Percentiles rank a stretch among this genome's conserved stretches.
Evolutionary conservation across 1,139 yeast genomes (phyloP).

Genomic region (Scheffersomyces illinoinensis): DNA sequence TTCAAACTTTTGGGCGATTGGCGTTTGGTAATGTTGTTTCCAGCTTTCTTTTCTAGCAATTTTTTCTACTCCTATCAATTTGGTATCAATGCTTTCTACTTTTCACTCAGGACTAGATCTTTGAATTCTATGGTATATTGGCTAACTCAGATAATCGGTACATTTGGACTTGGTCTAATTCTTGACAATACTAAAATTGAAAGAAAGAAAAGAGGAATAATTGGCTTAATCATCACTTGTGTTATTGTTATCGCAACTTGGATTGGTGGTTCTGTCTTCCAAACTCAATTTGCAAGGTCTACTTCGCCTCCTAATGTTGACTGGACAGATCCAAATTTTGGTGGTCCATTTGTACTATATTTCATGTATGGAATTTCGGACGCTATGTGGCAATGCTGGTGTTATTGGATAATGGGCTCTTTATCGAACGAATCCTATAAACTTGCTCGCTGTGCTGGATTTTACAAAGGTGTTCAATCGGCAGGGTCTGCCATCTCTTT

Average conservation of each 20-base stretch:
- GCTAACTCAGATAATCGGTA: conserved; percentile 10
- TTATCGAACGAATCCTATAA: conserved; percentile 10
- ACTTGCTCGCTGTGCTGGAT: conserved; percentile 10
- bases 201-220: conserved; percentile 7
- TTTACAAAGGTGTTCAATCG: conserved; percentile 11
- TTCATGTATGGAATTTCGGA: conserved; percentile 10
- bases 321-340: conserved; percentile 8
- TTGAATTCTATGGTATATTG: conserved; percentile 11
- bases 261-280: conserved; percentile 10
- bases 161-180: conserved; percentile 9
- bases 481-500: conserved; percentile 11
- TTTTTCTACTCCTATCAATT: conserved; percentile 12
- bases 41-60: conserved; percentile 9
- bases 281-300: conserved; percentile 5
- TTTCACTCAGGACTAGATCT: conserved; percentile 10
- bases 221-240: conserved; percentile 7
- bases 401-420: conserved; percentile 11
- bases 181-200: conserved; percentile 6
- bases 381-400: conserved; percentile 9
- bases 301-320: conserved; percentile 8
- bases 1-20: conserved; percentile 6
- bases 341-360: conserved; percentile 11
- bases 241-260: conserved; percentile 9
- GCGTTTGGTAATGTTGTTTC: conserved; percentile 8
- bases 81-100: conserved; percentile 8